Base-by-base conservation (phyloP, 164 flowering plant species). In the Saururus chinensis region DNA sequence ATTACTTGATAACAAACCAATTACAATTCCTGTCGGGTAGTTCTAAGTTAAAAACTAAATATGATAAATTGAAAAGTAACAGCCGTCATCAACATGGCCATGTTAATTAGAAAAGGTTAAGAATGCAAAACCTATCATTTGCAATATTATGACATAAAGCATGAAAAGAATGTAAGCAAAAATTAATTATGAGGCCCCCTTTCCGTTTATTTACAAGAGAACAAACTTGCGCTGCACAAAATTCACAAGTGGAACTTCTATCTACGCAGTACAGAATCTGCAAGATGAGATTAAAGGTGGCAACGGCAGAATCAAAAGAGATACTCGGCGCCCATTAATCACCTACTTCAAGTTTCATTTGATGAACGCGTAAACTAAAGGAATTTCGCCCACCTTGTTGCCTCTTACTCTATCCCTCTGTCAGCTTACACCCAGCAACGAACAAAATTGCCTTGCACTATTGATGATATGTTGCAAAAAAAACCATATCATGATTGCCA, bases 401-500 rank as follows among this genome's bases (percentile, higher is more conserved):
- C 0, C 49, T 45, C 11, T 45, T 45, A 3, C 7, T 45, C 2
- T 17, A 17, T 12, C 17, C 49, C 49, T 45, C 19, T 26, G 42
- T 51, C 26, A 19, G 42, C 21, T 19, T 7, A 51, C 23, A n/a
- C 42, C 19, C 49, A 40, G 49, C 40, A 60, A 45, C 24, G 21
- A 48, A 23, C 24, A 61, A 61, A 61, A 26, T 13, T 37, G 57
- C 51, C 54, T 53, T 53, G 55, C 37, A 13, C 49, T 57, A 37
- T 40, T 8, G 59, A 53, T 62, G 59, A 40, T 62, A 62, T 49
- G 51, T 22, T 54, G 8, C 49, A 51, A 40, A 25, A 19, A 58
- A 58, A 63, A 4, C 48, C n/a, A 60, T 35, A 57, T 84, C 84
- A 88, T 11, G 97, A 80, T 68, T 91, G 96, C 99, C 99, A 95